Conservation (phyloP, 2,329 filamentous ascomycete genomes). For the Paraphoma chrysanthemicola region DNA sequence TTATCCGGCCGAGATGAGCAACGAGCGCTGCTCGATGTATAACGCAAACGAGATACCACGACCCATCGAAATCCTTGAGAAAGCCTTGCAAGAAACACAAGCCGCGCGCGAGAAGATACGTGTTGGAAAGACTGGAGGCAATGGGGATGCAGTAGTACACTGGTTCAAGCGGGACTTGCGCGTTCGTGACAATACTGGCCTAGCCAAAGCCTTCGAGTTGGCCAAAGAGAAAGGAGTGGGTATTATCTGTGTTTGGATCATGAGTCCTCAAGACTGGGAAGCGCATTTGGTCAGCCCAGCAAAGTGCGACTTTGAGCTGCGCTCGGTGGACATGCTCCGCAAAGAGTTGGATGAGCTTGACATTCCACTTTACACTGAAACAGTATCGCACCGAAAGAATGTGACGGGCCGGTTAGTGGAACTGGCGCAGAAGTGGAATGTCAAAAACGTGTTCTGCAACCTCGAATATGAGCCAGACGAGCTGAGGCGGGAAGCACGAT, state of each 20-base stretch:
- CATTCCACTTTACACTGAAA: slow-evolving; percentile 81
- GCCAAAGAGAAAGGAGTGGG: slow-evolving; percentile 74
- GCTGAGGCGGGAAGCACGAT: slow-evolving; percentile 73
- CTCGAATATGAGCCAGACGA: slow-evolving; percentile 94
- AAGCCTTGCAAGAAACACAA: slow-evolving; percentile 68
- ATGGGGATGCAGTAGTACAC: slow-evolving; percentile 74
- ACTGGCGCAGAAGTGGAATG: slow-evolving; percentile 74
- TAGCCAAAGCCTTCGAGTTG: slow-evolving; percentile 70
- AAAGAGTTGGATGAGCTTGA: slow-evolving; percentile 71
- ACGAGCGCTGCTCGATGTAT: slow-evolving; percentile 77
- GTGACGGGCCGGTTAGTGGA: slow-evolving; percentile 69
- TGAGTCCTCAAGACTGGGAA: slow-evolving; percentile 84
- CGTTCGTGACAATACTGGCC: slow-evolving; percentile 73
- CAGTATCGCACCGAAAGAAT: slow-evolving; percentile 68
- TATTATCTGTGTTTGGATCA: slow-evolving; percentile 77
- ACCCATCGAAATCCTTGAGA: slow-evolving; percentile 73
- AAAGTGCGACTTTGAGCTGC: slow-evolving; percentile 81
- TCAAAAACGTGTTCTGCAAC: slow-evolving; percentile 79
- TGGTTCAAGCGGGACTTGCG: slow-evolving; percentile 91
- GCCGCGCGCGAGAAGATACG: slow-evolving; percentile 58
- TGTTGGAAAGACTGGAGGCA: slow-evolving; percentile 26
- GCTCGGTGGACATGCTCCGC: slow-evolving; percentile 71
- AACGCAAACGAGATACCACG: slow-evolving; percentile 71
- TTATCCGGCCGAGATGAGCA: slow-evolving; percentile 88
- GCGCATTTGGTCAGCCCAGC: slow-evolving; percentile 78